Conservation (phyloP, 352 stramenopile genomes). For the Phytopythium vexans region DNA sequence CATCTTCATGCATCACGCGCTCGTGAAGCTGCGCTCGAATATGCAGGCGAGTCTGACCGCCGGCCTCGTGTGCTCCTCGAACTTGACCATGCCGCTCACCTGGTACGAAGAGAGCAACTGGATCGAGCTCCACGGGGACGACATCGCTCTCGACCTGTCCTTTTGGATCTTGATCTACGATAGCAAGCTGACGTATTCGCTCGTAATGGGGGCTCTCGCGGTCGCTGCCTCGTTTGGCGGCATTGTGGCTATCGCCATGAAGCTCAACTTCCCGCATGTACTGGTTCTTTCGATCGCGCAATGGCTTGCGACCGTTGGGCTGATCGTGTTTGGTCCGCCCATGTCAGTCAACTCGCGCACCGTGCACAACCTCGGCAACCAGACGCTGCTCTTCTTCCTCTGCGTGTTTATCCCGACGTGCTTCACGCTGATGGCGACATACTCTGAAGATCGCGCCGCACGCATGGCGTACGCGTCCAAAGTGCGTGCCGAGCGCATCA, state of each 20-base stretch:
- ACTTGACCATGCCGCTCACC: slow-evolving; percentile 29
- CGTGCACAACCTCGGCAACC: slow-evolving; percentile 40
- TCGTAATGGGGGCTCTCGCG: slow-evolving; percentile 65
- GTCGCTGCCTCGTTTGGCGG: slow-evolving; percentile 51
- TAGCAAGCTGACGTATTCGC: slow-evolving; percentile 52
- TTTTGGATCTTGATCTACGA: slow-evolving; percentile 71
- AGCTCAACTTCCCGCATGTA: slow-evolving; percentile 77
- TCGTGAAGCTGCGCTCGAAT: slow-evolving; percentile 38
- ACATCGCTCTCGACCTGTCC: slow-evolving; percentile 40
- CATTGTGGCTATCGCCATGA: slow-evolving; percentile 71
- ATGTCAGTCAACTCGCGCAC: slow-evolving; percentile 48
- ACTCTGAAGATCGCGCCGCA: slow-evolving; percentile 67
- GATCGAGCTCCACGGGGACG: slow-evolving; percentile 16
- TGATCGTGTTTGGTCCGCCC: slow-evolving; percentile 40
- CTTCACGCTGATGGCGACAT: slow-evolving; percentile 67
- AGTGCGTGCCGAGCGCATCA: slow-evolving; percentile 72
- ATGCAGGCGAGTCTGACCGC: slow-evolving; percentile 33
- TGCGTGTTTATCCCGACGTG: slow-evolving; percentile 62
- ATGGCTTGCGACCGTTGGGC: slow-evolving; percentile 55
- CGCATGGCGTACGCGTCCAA: slow-evolving; percentile 73
- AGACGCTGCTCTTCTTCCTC: slow-evolving; percentile 56
- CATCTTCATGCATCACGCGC: slow-evolving; percentile 61
- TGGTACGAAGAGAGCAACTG: slow-evolving; percentile 51
- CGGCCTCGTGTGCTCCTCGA: slow-evolving; percentile 39
- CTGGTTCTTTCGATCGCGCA: slow-evolving; percentile 46